Percentiles rank a stretch among this genome's conserved stretches.
Conservation (phyloP, 225 moss, liverwort and hornwort species). For the Neckera pumila region DNA sequence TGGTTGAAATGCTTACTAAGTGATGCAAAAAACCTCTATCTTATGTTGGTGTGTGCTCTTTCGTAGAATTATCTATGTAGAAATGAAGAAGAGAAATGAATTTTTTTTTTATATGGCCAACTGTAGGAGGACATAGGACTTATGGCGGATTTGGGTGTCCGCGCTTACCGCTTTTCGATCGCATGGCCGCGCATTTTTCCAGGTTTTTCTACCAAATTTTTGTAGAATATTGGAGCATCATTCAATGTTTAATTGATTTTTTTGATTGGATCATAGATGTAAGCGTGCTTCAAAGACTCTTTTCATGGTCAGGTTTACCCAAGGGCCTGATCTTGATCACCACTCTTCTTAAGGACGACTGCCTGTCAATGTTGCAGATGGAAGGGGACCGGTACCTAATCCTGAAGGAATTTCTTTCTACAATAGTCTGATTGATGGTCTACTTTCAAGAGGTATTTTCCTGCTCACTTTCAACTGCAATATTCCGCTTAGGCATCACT, state of each 20-base stretch:
- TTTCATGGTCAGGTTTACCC: not conserved
- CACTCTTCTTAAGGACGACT: not conserved
- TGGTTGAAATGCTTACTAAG: not conserved
- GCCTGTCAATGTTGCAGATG: not conserved
- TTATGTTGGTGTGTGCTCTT: not conserved
- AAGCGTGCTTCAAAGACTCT: not conserved
- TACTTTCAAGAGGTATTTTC: slow-evolving; percentile 6
- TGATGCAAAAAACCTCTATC: not conserved
- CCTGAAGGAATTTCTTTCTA: slow-evolving; percentile 5
- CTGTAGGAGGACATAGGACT: slow-evolving; percentile 37
- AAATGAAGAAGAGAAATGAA: not conserved
- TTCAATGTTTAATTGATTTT: not conserved
- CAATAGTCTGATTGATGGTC: slow-evolving; percentile 5
- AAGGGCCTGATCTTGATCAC: not conserved
- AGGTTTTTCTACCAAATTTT: not conserved
- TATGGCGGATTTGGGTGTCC: slow-evolving; percentile 23
- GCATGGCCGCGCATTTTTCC: slow-evolving; percentile 46
- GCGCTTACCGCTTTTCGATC: slow-evolving; percentile 35
- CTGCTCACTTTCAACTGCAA: not conserved
- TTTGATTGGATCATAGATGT: not conserved
- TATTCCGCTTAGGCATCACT: not conserved
- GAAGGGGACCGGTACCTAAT: not conserved
- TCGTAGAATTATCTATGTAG: too few species aligned
- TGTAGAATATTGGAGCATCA: not conserved
- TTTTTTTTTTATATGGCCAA: not conserved